phyloP scores from a whole-genome alignment of 2,329 filamentous ascomycete species.

The Stagonosporopsis cucurbitacearum region DNA sequence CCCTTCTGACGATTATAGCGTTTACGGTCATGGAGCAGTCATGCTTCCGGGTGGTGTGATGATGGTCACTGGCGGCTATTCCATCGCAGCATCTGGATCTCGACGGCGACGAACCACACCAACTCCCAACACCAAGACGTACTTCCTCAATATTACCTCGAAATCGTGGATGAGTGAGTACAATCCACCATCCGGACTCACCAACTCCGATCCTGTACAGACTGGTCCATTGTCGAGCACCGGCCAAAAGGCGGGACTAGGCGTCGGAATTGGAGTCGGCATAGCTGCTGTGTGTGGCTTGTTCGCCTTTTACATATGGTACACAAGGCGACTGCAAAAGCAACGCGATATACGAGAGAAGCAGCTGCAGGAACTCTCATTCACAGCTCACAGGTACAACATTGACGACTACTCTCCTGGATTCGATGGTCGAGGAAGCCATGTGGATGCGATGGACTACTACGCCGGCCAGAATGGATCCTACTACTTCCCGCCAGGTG shows the following conservation, averaged over 20 bases:
- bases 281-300: constrained; percentile 51
- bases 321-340: constrained; percentile 49
- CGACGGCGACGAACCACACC: constrained; percentile 46
- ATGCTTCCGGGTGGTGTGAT: constrained; percentile 68
- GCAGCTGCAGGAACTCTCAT: constrained; percentile 60
- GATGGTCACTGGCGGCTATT: constrained; percentile 67
- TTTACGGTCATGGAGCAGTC: constrained; percentile 67
- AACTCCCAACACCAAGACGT: constrained; percentile 53
- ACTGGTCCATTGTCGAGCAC: constrained; percentile 50
- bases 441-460: constrained; percentile 49
- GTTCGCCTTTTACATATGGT: constrained; percentile 57
- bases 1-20: constrained; percentile 53
- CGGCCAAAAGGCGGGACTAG: constrained; percentile 55
- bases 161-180: constrained; percentile 65
- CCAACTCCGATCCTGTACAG: constrained; percentile 16
- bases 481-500: constrained; percentile 36
- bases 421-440: constrained; percentile 48
- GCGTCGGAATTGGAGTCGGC: constrained; percentile 54
- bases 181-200: constrained; percentile 51
- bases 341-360: constrained; percentile 58
- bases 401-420: constrained; percentile 46
- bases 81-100: constrained; percentile 52
- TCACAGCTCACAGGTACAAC: constrained; percentile 57
- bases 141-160: constrained; percentile 68
- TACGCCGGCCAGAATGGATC: constrained; percentile 33